These are phyloP conservation scores for Apiospora sp. DNA, from an alignment of 2,329 filamentous ascomycete genomes.

Conservation along the genomic window DNA sequence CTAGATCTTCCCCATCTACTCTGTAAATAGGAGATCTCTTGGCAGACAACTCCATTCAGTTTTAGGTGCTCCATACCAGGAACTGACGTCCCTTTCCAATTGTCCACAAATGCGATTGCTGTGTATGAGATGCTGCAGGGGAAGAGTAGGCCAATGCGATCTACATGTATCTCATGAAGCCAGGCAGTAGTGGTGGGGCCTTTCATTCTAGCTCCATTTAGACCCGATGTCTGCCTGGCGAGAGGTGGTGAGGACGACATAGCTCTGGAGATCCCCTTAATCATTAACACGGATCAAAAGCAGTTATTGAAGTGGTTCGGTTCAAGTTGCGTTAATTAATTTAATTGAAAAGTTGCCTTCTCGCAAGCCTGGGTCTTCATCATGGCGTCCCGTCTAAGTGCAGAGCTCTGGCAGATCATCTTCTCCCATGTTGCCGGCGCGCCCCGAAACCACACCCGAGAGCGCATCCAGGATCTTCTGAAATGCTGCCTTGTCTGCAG, in stretches of 20 bases:
- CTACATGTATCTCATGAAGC: neutral
- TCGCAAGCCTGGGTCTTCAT: neutral
- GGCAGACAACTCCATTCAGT: neutral
- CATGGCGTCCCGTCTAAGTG: conserved; percentile 13
- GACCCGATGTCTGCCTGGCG: neutral
- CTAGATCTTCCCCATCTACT: neutral
- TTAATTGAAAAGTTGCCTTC: neutral
- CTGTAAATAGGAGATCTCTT: neutral
- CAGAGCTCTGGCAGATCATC: conserved; percentile 7
- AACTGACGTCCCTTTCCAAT: neutral
- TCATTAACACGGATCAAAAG: neutral
- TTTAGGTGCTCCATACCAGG: neutral
- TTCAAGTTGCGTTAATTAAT: neutral
- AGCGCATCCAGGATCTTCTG: neutral
- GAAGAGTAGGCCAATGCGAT: neutral
- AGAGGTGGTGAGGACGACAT: neutral
- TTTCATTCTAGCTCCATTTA: neutral
- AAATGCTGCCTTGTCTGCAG: neutral
- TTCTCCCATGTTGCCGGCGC: neutral
- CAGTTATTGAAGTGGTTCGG: too few relatives aligned
- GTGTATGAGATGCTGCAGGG: neutral
- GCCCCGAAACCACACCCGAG: neutral
- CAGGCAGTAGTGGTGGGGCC: neutral
- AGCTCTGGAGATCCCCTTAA: neutral
- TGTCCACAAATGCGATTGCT: neutral